A percentile compares a stretch with the other conserved stretches of the same genome.
phyloP scores from a whole-genome alignment of 2,329 filamentous ascomycete genomes.

The Claviceps fusiformis region DNA sequence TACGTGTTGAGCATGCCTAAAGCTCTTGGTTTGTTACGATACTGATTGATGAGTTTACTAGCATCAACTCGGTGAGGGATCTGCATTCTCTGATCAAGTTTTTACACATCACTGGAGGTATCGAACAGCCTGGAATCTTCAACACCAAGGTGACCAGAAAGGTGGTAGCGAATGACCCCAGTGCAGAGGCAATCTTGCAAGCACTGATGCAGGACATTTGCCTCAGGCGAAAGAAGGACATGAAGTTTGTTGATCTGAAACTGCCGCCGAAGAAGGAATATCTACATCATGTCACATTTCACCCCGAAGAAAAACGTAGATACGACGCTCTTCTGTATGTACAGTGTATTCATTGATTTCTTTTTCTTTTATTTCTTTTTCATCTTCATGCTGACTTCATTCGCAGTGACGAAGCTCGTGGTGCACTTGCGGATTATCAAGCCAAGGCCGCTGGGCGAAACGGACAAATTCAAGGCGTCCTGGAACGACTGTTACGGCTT shows the following conservation, averaged over 20 bases:
- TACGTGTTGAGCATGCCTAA: constrained; percentile 18
- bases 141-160: constrained; percentile 49
- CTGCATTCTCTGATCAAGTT: constrained; percentile 71
- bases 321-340: constrained; percentile 60
- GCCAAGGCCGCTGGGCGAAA: constrained; percentile 27
- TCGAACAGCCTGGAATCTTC: constrained; percentile 62
- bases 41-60: constrained; percentile 17
- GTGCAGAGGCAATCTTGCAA: constrained; percentile 54
- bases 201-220: constrained; percentile 70
- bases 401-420: constrained; percentile 55
- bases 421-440: constrained; percentile 50
- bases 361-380: background rate
- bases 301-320: constrained; percentile 58
- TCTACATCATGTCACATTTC: constrained; percentile 61
- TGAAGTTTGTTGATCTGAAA: constrained; percentile 73
- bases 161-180: constrained; percentile 40
- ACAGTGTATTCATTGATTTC: background rate
- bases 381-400: constrained; percentile 10
- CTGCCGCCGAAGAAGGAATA: constrained; percentile 68
- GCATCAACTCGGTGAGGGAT: constrained; percentile 67
- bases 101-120: constrained; percentile 58
- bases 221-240: constrained; percentile 71
- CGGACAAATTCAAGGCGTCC: constrained; percentile 56
- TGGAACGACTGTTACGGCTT: constrained; percentile 71
- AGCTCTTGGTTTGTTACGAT: background rate